These are phyloP conservation scores for Sporothrix globosa DNA, from an alignment of 2,329 filamentous ascomycete species.

Conservation along the genomic window DNA sequence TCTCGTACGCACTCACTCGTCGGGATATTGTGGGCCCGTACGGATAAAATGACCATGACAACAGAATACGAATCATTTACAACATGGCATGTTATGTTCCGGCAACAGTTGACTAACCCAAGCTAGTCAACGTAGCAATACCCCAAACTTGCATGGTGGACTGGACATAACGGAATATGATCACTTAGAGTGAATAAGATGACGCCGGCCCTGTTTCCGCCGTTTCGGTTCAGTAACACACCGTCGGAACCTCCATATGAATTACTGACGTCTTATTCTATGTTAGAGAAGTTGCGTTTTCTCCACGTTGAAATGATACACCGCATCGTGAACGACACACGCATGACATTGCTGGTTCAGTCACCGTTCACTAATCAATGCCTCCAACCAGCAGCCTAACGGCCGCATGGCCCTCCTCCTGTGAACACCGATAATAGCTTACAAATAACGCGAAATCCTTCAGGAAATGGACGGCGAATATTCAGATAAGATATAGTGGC, in stretches of 20 bases:
- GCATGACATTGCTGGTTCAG: conserved; percentile 6
- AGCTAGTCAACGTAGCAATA: no score
- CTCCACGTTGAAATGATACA: not conserved
- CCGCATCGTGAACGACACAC: not conserved
- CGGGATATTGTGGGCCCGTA: not conserved
- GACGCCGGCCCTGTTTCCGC: no score
- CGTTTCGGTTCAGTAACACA: not conserved
- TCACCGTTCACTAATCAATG: conserved; percentile 17
- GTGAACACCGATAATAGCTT: no score
- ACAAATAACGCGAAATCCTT: no score
- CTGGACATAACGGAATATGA: no score
- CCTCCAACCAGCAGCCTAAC: not conserved
- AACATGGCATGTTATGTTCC: no score
- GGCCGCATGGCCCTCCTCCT: not conserved
- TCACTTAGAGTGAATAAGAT: no score
- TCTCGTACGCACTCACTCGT: not conserved
- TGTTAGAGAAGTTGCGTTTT: not conserved
- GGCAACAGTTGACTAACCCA: no score
- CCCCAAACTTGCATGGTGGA: no score
- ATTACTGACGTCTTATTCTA: not conserved
- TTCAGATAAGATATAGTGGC: not conserved
- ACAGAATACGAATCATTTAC: no score
- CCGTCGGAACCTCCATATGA: not conserved
- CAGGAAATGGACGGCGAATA: not conserved
- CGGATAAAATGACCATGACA: not conserved